These are phyloP conservation scores for Astraeus odoratus DNA, from an alignment of 768 basidiomycete species.

Conservation along the genomic window DNA sequence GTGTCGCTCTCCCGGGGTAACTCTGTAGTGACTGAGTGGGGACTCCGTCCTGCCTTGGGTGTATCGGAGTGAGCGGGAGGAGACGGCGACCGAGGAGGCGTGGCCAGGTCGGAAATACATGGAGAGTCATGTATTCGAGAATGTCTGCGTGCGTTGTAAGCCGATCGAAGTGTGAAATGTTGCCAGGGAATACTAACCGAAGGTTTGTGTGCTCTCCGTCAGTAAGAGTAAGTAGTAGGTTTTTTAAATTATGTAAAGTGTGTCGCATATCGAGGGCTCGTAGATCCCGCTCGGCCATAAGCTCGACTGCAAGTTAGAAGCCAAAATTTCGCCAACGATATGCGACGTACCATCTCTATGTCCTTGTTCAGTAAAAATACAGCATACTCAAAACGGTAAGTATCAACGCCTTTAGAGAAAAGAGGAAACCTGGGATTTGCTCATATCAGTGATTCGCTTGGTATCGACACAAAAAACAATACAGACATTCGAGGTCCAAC, in stretches of 20 bases:
- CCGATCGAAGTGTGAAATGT: slow-evolving; percentile 2
- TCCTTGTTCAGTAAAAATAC: slow-evolving; percentile 96
- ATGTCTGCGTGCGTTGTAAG: slow-evolving; percentile 13
- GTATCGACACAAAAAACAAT: slow-evolving; percentile 2
- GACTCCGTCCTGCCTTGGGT: slow-evolving; percentile 20
- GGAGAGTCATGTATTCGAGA: slow-evolving; percentile 16
- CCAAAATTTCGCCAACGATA: not conserved
- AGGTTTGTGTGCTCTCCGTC: slow-evolving; percentile 50
- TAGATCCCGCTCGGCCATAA: slow-evolving; percentile 87
- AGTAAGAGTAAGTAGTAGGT: slow-evolving; percentile 79
- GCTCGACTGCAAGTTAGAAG: slow-evolving; percentile 36
- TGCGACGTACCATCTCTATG: slow-evolving; percentile 72
- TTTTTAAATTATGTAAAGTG: slow-evolving; percentile 95
- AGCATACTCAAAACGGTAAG: slow-evolving; percentile 95
- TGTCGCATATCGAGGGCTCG: slow-evolving; percentile 90
- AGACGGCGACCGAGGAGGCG: slow-evolving; percentile 17
- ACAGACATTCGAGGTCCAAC: slow-evolving; percentile 89
- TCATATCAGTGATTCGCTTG: slow-evolving; percentile 7
- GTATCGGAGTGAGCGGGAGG: slow-evolving; percentile 16
- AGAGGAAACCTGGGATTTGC: slow-evolving; percentile 73
- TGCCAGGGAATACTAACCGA: slow-evolving; percentile 33
- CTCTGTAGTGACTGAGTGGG: slow-evolving; percentile 9
- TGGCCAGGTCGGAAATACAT: slow-evolving; percentile 16
- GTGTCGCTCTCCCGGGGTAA: slow-evolving; percentile 30
- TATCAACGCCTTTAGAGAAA: slow-evolving; percentile 91